Conservation (phyloP, 1,284 basidiomycete genomes). For the Boletus semigastroideus region DNA sequence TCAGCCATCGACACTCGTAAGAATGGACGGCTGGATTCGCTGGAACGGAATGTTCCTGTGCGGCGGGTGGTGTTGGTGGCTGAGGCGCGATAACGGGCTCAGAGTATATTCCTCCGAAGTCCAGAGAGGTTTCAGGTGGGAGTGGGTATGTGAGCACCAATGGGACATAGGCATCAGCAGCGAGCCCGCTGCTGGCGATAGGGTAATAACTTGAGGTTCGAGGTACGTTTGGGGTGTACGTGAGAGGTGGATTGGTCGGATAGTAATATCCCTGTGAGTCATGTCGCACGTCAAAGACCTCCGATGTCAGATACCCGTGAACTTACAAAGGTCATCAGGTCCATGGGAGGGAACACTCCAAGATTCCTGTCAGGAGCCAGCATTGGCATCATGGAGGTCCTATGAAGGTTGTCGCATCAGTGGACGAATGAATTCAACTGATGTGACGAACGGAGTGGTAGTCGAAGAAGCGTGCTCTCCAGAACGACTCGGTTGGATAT, state of each 20-base stretch:
- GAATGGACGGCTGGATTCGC: slow-evolving; percentile 4
- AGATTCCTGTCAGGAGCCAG: background rate
- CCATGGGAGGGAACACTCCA: background rate
- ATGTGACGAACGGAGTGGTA: slow-evolving; percentile 9
- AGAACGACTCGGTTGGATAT: background rate
- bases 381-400: slow-evolving; percentile 3
- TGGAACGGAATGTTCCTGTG: slow-evolving; percentile 7
- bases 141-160: background rate
- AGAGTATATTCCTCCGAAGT: background rate
- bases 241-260: background rate
- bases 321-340: slow-evolving; percentile 9
- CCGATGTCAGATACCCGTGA: background rate
- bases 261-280: slow-evolving; percentile 14
- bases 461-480: background rate
- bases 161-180: background rate
- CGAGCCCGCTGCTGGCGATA: background rate
- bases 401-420: slow-evolving; percentile 12
- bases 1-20: slow-evolving; percentile 22
- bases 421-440: background rate
- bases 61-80: slow-evolving; percentile 17
- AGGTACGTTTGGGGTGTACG: background rate
- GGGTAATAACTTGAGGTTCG: background rate
- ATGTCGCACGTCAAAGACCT: slow-evolving; percentile 1
- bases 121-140: background rate
- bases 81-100: slow-evolving; percentile 5